Evolutionary conservation across 148 eudicot species (phyloP).

Genomic region (Rhododendron kiyosumense): DNA sequence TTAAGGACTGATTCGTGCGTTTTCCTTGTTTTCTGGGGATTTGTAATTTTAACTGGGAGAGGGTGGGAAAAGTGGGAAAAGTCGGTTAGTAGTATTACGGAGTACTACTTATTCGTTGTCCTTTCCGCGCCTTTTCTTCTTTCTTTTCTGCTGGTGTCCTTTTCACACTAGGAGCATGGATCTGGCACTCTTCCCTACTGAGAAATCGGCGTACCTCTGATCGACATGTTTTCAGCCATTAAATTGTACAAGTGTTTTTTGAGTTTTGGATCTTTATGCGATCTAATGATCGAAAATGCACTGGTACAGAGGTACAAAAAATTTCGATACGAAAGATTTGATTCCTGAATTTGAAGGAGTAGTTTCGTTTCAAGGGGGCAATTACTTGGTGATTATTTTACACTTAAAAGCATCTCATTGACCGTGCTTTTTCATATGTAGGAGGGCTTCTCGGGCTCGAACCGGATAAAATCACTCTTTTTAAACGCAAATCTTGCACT

Average conservation of each 20-base stretch:
- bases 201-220: no score
- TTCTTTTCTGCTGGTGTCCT: neutral
- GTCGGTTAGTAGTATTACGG: no score
- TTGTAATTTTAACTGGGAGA: neutral
- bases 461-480: neutral
- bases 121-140: neutral
- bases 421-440: no score
- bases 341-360: neutral
- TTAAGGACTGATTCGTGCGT: neutral
- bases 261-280: no score
- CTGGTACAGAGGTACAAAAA: no score
- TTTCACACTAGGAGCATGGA: neutral
- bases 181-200: neutral
- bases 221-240: no score
- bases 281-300: no score
- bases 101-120: neutral
- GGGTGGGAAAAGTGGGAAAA: neutral
- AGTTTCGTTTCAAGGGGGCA: neutral
- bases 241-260: no score
- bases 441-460: neutral
- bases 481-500: no score
- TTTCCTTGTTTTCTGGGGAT: neutral
- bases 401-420: neutral
- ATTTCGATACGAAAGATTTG: no score
- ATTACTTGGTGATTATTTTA: neutral